Base-by-base conservation (phyloP, 345 rosid species). In the Syzygium aqueum region DNA sequence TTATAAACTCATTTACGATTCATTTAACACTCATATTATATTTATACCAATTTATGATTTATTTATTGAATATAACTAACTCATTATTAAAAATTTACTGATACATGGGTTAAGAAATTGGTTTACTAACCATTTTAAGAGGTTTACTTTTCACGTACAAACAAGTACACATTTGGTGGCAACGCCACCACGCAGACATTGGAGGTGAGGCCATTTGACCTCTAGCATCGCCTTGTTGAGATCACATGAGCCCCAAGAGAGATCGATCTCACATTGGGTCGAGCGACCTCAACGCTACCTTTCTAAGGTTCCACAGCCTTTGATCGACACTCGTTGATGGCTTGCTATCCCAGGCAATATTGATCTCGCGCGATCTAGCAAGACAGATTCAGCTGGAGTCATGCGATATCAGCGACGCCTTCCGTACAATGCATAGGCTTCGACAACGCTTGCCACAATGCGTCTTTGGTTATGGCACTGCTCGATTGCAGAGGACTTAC, bases 311-410 rank as follows among this genome's bases (percentile, higher is more conserved):
- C 12, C 17, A 0, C 17, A n/a, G 5, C 28, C 33, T 61, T 1
- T 61, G 16, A 14, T 13, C 17, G 8, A 27, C 2, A n/a, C 17
- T 14, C 9, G 0, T 13, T 17, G 0, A 6, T 13, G 73, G 17
- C 73, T 61, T n/a, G 73, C 46, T 43, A 43, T 43, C 46, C 7
- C 46, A 43, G 6, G 46, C 46, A 43, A 43, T 5, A 5, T 43
- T 43, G 46, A 43, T 43, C 46, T 43, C 1, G 46, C 46, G 46
- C 46, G 6, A 43, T 30, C 73, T 9, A 61, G 8, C 73, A 61
- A 61, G 10, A 13, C 33, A 61, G 9, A 13, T n/a, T 61, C n/a
- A 3, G n/a, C n/a, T n/a, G n/a, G n/a, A n/a, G n/a, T n/a, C n/a
- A n/a, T n/a, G n/a, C n/a, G n/a, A n/a, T n/a, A n/a, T n/a, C n/a